phyloP scores from a whole-genome alignment of 2,329 filamentous ascomycete species.

The Ophiostoma sp. region DNA sequence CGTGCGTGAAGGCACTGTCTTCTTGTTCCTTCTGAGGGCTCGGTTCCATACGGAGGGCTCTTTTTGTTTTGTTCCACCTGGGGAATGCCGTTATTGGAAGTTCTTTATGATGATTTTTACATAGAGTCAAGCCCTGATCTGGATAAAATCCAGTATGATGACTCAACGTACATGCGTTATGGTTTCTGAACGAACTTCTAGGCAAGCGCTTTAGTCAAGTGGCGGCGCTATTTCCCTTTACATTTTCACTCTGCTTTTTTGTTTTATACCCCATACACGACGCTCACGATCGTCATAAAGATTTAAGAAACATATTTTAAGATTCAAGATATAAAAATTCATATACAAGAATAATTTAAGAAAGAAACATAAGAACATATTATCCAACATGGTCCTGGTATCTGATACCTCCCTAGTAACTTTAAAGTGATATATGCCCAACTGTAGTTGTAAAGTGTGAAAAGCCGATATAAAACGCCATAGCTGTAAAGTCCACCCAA shows the following conservation, averaged over 20 bases:
- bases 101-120: conserved; percentile 85
- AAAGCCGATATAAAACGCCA: background rate
- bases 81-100: conserved; percentile 43
- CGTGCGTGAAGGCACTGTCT: conserved; percentile 30
- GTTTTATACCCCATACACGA: background rate
- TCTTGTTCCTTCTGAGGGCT: background rate
- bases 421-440: background rate
- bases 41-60: conserved; percentile 34
- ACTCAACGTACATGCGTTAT: conserved; percentile 44
- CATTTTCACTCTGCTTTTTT: background rate
- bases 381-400: background rate
- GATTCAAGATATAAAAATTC: background rate
- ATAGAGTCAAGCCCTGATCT: conserved; percentile 99
- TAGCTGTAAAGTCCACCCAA: background rate
- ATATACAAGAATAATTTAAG: background rate
- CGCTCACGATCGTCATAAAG: background rate
- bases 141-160: conserved; percentile 43
- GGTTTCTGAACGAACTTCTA: conserved; percentile 42
- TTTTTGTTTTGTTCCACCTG: conserved; percentile 35
- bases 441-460: background rate
- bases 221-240: background rate
- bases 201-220: conserved; percentile 25
- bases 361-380: background rate
- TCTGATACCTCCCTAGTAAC: background rate
- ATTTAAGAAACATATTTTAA: background rate